Conservation (phyloP, 2,329 filamentous ascomycete species). For the Knoxdaviesia capensis region DNA sequence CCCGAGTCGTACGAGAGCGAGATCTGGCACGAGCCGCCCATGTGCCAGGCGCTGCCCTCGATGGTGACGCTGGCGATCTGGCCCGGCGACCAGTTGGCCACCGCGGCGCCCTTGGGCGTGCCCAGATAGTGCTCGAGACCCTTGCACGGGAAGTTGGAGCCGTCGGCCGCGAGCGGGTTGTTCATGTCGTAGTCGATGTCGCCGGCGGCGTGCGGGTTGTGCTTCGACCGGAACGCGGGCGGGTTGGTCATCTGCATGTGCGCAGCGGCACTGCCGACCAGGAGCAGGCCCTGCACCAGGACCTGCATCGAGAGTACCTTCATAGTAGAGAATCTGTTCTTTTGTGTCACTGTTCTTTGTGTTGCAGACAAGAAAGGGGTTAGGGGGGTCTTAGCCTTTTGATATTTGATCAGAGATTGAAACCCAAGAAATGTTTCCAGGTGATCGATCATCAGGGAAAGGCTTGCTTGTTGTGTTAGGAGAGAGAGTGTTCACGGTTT, state of each 20-base stretch:
- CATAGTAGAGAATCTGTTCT: no score
- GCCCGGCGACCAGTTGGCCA: slow-evolving; percentile 31
- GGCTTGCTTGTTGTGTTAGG: no score
- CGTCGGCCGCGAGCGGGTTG: slow-evolving; percentile 28
- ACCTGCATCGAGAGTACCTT: no score
- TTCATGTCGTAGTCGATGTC: slow-evolving; percentile 34
- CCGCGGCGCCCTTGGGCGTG: slow-evolving; percentile 16
- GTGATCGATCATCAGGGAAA: no score
- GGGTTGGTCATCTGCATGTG: slow-evolving; percentile 14
- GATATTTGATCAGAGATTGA: no score
- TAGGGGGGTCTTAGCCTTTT: no score
- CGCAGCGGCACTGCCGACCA: slow-evolving; percentile 3
- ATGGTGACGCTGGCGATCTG: slow-evolving; percentile 30
- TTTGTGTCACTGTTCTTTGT: no score
- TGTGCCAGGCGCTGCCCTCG: slow-evolving; percentile 29
- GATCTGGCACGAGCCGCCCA: slow-evolving; percentile 43
- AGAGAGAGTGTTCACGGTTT: no score
- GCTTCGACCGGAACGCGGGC: slow-evolving; percentile 10
- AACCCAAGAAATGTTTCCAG: no score
- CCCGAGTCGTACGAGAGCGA: slow-evolving; percentile 42
- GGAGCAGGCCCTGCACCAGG: no score
- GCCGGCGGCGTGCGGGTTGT: slow-evolving; percentile 10
- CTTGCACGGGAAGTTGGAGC: slow-evolving; percentile 43
- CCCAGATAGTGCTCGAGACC: slow-evolving; percentile 14
- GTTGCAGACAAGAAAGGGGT: no score